A percentile compares a stretch with the other conserved stretches of the same genome.
These are phyloP conservation scores for Pichia sp. DNA, from an alignment of 1,139 yeast genomes.

Conservation along the genomic window DNA sequence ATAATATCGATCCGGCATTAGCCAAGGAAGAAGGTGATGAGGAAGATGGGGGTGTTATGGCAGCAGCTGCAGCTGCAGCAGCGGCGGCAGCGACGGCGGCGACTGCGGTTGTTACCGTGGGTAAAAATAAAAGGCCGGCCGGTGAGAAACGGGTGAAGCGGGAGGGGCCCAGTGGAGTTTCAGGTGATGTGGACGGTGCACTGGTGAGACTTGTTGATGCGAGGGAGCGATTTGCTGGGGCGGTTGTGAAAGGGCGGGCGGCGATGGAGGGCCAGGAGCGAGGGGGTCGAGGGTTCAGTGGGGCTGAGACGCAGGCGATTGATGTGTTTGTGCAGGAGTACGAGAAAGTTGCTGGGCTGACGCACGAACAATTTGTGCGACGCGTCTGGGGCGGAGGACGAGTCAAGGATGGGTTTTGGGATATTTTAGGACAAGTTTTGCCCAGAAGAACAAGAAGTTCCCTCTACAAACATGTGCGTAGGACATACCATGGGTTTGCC, in stretches of 20 bases:
- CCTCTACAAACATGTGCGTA: constrained; percentile 83
- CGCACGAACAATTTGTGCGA: constrained; percentile 64
- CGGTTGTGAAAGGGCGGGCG: constrained; percentile 30
- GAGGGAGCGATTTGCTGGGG: constrained; percentile 27
- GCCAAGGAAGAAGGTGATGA: constrained; percentile 33
- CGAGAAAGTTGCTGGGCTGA: constrained; percentile 52
- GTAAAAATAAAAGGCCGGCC: not conserved
- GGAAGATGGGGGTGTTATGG: constrained; percentile 9
- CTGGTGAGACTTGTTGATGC: not conserved
- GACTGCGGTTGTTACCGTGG: constrained; percentile 17
- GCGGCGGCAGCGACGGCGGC: constrained; percentile 16
- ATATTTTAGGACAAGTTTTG: constrained; percentile 61
- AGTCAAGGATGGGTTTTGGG: constrained; percentile 87
- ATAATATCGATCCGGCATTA: constrained; percentile 58
- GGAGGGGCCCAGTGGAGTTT: not conserved
- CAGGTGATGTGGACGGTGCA: not conserved
- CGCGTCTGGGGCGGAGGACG: constrained; percentile 86
- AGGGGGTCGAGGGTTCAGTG: constrained; percentile 46
- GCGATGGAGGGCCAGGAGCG: constrained; percentile 20
- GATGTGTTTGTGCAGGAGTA: constrained; percentile 68
- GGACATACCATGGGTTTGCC: constrained; percentile 80
- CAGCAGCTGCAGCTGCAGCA: constrained; percentile 16
- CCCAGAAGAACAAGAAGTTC: constrained; percentile 85
- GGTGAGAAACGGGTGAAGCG: constrained; percentile 3
- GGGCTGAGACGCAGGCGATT: constrained; percentile 61